Base-by-base conservation (phyloP, 169 alveolate species). In the Plasmodium inui region DNA sequence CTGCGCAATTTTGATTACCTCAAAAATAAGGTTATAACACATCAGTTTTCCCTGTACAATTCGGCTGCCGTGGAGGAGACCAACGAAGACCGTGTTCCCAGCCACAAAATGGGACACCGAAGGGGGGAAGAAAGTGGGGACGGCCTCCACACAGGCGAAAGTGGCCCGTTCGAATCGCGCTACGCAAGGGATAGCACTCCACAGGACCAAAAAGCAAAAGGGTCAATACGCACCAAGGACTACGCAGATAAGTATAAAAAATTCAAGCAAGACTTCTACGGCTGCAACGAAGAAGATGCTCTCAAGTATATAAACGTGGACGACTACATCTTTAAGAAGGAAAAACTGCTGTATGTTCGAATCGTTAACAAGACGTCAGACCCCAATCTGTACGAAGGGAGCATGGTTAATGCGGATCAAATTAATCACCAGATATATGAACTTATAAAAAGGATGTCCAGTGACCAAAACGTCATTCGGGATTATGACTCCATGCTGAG, bases 241-340 rank as follows among this genome's bases (percentile, higher is more conserved):
- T 82, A 91, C 53, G 17, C 32, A 4, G 92, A 91, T 14, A 80
- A 82, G 26, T 81, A 70, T 82, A 82, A 82, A 91, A 9, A 91
- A 19, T 91, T 81, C 61, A 81, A 81, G 84, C 82, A 74, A 37
- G n/a, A 55, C 10, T 82, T 30, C 34, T 91, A 91, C n/a, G 95
- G 95, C 1, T 91, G 95, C 50, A 82, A 57, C 22, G 92, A 91
- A 2, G 85, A 30, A 82, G 95, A 91, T 71, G 95, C 95, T 19
- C 41, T 91, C 44, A 91, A 91, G 41, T 91, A 91, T 57, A 91
- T 91, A 17, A 82, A 91, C 84, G 84, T 91, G 14, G 95, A 91
- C 34, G 84, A 82, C 41, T 91, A 91, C 55, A 91, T 91, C 14
- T 91, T 81, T 82, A 91, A 91, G 39, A 82, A 82, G 84, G 95